phyloP scores from a whole-genome alignment of 306 rosid genomes.

The Rubus parviflorus region DNA sequence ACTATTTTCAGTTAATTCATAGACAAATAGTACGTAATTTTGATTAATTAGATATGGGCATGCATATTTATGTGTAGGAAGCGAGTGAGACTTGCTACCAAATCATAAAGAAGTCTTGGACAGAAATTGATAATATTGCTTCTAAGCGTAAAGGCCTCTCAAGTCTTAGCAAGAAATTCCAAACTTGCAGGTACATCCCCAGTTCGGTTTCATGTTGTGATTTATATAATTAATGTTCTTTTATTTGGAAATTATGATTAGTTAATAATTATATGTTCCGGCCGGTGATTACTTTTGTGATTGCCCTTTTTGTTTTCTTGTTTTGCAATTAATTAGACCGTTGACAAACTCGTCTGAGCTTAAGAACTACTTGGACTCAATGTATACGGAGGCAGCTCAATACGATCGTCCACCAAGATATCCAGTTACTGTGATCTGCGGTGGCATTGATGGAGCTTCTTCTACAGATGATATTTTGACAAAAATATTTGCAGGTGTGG shows the following conservation, averaged over 20 bases:
- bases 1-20: neutral
- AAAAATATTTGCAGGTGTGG: constrained; percentile 61
- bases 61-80: constrained; percentile 26
- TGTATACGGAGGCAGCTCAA: constrained; percentile 50
- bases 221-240: neutral
- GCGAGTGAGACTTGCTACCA: constrained; percentile 35
- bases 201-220: neutral
- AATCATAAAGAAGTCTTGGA: constrained; percentile 52
- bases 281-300: neutral
- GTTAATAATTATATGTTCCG: neutral
- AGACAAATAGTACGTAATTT: neutral
- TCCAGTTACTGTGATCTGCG: constrained; percentile 55
- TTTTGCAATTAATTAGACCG: constrained; percentile 33
- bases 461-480: constrained; percentile 31
- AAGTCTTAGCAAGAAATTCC: constrained; percentile 50
- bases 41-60: neutral
- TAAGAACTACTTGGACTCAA: constrained; percentile 13
- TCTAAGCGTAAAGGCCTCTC: constrained; percentile 49
- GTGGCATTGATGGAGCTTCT: constrained; percentile 54
- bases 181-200: constrained; percentile 44
- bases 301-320: neutral
- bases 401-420: constrained; percentile 55
- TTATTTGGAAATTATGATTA: too few species aligned
- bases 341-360: constrained; percentile 40
- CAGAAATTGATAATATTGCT: constrained; percentile 55